Evolutionary conservation across 2,329 filamentous ascomycete species (phyloP).

Genomic region (Aspergillus hortae): DNA sequence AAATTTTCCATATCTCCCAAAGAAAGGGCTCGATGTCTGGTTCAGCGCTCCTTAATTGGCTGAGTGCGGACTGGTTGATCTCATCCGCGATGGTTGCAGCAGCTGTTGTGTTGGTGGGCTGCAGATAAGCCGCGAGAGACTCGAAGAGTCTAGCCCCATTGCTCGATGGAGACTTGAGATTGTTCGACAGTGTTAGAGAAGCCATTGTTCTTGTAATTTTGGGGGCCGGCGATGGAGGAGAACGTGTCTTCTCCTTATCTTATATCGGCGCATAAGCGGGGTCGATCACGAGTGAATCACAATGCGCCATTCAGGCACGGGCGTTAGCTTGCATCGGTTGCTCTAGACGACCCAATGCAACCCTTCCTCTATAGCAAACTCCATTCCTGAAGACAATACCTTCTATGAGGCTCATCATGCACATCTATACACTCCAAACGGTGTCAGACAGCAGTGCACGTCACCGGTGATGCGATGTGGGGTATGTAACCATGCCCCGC

Average conservation of each 20-base stretch:
- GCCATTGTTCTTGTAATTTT: neutral
- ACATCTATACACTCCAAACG: too few relatives aligned
- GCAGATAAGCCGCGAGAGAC: conserved; percentile 3
- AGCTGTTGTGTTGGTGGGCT: conserved; percentile 2
- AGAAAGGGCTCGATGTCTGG: conserved; percentile 6
- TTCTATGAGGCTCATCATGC: neutral
- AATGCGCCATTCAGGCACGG: neutral
- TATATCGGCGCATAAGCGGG: neutral
- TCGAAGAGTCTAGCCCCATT: neutral
- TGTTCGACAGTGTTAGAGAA: neutral
- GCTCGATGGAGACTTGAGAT: neutral
- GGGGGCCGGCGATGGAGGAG: neutral
- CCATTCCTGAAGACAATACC: neutral
- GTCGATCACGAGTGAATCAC: conserved; percentile 2
- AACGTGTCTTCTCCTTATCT: neutral
- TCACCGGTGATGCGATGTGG: neutral
- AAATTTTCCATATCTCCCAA: conserved; percentile 6
- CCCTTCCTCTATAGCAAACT: neutral
- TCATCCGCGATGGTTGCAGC: neutral
- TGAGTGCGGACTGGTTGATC: conserved; percentile 4
- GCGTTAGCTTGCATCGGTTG: neutral
- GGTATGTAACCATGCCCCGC: neutral
- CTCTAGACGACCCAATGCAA: too few relatives aligned
- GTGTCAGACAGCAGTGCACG: neutral
- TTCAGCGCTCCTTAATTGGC: neutral